Evolutionary conservation across 2,329 filamentous ascomycete genomes (phyloP).

Genomic region (Hypoxylon sp.): DNA sequence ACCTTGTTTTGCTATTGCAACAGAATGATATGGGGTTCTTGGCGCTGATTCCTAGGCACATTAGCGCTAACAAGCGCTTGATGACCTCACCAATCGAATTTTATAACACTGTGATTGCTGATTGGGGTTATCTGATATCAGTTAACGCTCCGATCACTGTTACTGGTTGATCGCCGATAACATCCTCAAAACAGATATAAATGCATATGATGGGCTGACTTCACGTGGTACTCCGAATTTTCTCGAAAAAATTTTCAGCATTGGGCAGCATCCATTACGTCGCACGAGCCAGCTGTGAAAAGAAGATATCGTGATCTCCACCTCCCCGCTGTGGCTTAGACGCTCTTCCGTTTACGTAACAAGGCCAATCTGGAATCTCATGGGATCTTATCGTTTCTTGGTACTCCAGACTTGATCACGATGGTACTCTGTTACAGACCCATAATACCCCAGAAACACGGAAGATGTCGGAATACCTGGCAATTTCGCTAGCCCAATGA

Average conservation of each 20-base stretch:
- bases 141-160: background rate
- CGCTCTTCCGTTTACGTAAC: slow-evolving; percentile 36
- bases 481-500: slow-evolving; percentile 40
- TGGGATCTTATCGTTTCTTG: slow-evolving; percentile 29
- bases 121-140: slow-evolving; percentile 27
- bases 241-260: slow-evolving; percentile 19
- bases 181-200: slow-evolving; percentile 5
- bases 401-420: slow-evolving; percentile 10
- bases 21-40: slow-evolving; percentile 26
- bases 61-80: slow-evolving; percentile 26
- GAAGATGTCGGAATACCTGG: slow-evolving; percentile 35
- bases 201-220: slow-evolving; percentile 5
- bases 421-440: slow-evolving; percentile 18
- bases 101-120: slow-evolving; percentile 26
- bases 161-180: slow-evolving; percentile 18
- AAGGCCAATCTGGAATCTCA: slow-evolving; percentile 17
- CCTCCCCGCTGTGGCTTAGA: slow-evolving; percentile 33
- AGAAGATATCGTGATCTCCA: slow-evolving; percentile 25
- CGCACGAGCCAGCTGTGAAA: slow-evolving; percentile 18
- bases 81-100: slow-evolving; percentile 31
- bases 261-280: slow-evolving; percentile 34
- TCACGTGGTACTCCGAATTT: slow-evolving; percentile 28
- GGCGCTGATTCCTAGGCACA: slow-evolving; percentile 8
- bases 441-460: slow-evolving; percentile 28
- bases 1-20: slow-evolving; percentile 30